These are phyloP conservation scores for Funneliformis geosporum DNA, from an alignment of 192 early-diverging fungal genomes.

Conservation along the genomic window DNA sequence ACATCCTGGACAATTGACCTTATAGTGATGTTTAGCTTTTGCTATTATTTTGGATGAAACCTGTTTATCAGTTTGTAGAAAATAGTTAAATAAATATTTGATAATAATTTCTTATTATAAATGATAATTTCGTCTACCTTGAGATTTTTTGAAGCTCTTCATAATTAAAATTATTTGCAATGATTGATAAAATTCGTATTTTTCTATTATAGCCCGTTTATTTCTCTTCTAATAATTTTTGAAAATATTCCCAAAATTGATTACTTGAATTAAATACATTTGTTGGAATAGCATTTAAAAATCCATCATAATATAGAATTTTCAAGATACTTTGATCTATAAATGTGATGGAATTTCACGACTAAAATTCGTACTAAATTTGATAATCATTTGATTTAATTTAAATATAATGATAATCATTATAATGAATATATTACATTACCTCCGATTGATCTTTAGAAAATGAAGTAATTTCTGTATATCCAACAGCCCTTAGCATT, in stretches of 20 bases:
- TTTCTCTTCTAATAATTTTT: no score
- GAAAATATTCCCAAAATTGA: background rate
- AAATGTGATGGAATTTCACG: background rate
- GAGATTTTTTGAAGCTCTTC: no score
- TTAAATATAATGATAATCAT: background rate
- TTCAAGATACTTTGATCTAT: background rate
- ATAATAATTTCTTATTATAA: no score
- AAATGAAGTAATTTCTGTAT: background rate
- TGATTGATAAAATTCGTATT: no score
- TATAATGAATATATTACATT: background rate
- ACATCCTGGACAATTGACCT: no score
- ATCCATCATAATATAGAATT: background rate
- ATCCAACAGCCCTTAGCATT: background rate
- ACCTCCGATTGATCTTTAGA: background rate
- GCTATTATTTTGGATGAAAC: no score
- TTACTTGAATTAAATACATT: background rate
- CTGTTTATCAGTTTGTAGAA: no score
- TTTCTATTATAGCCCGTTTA: no score
- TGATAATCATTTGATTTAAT: background rate
- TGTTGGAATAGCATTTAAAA: background rate
- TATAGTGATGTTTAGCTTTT: no score
- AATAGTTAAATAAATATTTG: no score
- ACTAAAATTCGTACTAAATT: constrained; percentile 9
- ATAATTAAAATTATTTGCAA: no score
- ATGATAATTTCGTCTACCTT: no score